Evolutionary conservation across 2,329 filamentous ascomycete genomes (phyloP), one percentile per base, ranked within the genome.

Genomic region (Fonsecaea monophora): DNA sequence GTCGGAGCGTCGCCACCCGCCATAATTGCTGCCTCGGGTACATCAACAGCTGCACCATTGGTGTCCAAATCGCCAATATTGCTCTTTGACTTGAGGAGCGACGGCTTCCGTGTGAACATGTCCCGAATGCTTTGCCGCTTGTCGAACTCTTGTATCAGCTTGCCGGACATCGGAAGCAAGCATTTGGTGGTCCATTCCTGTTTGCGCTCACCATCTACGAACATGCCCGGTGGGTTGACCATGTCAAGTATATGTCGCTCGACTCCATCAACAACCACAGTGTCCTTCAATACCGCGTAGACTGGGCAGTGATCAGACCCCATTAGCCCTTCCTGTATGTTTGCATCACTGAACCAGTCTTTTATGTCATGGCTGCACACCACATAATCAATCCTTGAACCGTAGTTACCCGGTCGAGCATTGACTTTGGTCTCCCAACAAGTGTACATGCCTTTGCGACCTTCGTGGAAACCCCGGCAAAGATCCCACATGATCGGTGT

Each of bases 261-360:
- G 53, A 81, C 73, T 0, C 81, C 84, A 13, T 83, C 78, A 5
- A 85, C 71, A 0, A 75, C 73, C 1, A 97, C 86, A 2, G 75
- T 81, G 40, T 94, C 87, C 18, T 89, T 87, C 30, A 96, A 82
- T 2, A 86, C 84, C 0, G 89, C 92, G 77, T 90, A 98, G 0
- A 98, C 94, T 0, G 95, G 95, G 73, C 95, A 99, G 77, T 99
- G 95, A 75, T 99, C 95, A 1, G 94, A 98, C 0, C 95, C 95
- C 81, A 96, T 90, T 25, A 98, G 81, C 0, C 94, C 94, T 78
- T 97, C 92, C 76, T 98, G 95, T 37, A 98, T 98, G 73, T 97
- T 89, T 6, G 92, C 87, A 53, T 89, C 87, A 32, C 81, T 82
- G 74, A 97, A 91, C 92, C 94, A 97, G 60, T 86, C 81, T 73